A percentile compares a stretch with the other conserved stretches of the same genome.
These are phyloP conservation scores for Centrapalus pauciflorus DNA, from an alignment of 129 eudicot genomes.

Conservation along the genomic window DNA sequence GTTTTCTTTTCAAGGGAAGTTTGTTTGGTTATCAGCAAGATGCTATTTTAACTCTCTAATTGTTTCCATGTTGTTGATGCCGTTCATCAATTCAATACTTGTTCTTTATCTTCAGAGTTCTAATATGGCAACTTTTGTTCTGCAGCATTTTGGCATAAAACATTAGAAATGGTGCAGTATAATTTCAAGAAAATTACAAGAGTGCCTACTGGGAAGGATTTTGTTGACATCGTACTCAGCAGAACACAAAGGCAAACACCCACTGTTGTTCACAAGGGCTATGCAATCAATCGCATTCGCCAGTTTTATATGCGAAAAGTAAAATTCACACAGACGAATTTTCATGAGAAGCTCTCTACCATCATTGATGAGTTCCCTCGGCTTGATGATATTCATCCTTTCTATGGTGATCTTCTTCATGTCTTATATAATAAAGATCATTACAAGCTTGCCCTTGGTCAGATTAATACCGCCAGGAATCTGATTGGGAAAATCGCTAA, in stretches of 20 bases:
- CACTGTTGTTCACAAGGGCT: constrained; percentile 90
- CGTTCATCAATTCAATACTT: neutral
- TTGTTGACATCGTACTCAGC: constrained; percentile 75
- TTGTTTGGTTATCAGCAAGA: neutral
- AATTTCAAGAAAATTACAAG: constrained; percentile 87
- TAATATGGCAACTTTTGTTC: neutral
- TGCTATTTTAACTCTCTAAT: neutral
- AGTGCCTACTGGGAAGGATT: constrained; percentile 86
- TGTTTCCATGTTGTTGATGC: neutral
- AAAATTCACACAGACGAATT: constrained; percentile 71
- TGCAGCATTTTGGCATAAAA: constrained; percentile 24
- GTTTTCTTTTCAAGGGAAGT: neutral
- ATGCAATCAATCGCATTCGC: constrained; percentile 78
- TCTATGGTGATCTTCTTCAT: constrained; percentile 86
- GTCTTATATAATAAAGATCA: constrained; percentile 91
- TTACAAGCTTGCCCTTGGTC: constrained; percentile 96
- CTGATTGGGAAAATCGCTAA: constrained; percentile 73
- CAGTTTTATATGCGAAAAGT: constrained; percentile 91
- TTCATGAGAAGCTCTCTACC: constrained; percentile 77
- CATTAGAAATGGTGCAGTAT: constrained; percentile 76
- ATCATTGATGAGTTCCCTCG: constrained; percentile 90
- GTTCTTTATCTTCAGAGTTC: neutral
- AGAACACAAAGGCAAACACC: constrained; percentile 93
- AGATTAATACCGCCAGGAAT: constrained; percentile 85
- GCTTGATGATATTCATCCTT: constrained; percentile 88